A percentile compares a stretch with the other conserved stretches of the same genome.
Conservation (phyloP, 371 early-diverging fungal species). For the Mortierella sp. region DNA sequence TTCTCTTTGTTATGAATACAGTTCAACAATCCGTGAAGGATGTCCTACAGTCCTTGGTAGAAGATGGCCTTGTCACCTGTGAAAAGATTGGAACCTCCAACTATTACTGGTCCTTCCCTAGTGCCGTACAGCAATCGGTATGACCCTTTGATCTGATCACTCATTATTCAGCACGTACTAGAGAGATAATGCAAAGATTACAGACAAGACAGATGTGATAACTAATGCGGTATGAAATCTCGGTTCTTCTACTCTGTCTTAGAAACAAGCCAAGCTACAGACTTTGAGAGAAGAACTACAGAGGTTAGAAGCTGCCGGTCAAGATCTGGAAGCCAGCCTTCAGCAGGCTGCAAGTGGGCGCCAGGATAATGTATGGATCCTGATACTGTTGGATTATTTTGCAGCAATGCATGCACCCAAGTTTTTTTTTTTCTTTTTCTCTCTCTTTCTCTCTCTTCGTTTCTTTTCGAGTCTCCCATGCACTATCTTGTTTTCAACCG, state of each 20-base stretch:
- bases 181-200: no score
- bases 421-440: no score
- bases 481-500: no score
- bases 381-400: no score
- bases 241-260: conserved; percentile 9
- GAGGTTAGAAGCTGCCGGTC: conserved; percentile 52
- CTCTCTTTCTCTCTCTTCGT: no score
- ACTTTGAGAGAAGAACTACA: conserved; percentile 53
- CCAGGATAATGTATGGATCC: conserved; percentile 62
- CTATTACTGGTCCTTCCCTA: conserved; percentile 94
- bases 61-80: conserved; percentile 86
- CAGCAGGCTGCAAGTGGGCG: conserved; percentile 57
- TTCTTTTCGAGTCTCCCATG: no score
- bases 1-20: conserved; percentile 26
- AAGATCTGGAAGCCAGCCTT: conserved; percentile 55
- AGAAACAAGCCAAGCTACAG: conserved; percentile 57
- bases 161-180: no score
- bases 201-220: no score
- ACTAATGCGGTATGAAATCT: conserved; percentile 57
- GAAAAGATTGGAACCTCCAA: conserved; percentile 95
- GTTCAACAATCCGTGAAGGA: conserved; percentile 92
- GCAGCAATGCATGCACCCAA: no score
- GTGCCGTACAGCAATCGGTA: conserved; percentile 73
- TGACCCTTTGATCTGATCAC: no score
- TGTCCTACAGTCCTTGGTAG: conserved; percentile 88